phyloP scores from a whole-genome alignment of 768 basidiomycete species.

The Leucocoprinus leucothites region DNA sequence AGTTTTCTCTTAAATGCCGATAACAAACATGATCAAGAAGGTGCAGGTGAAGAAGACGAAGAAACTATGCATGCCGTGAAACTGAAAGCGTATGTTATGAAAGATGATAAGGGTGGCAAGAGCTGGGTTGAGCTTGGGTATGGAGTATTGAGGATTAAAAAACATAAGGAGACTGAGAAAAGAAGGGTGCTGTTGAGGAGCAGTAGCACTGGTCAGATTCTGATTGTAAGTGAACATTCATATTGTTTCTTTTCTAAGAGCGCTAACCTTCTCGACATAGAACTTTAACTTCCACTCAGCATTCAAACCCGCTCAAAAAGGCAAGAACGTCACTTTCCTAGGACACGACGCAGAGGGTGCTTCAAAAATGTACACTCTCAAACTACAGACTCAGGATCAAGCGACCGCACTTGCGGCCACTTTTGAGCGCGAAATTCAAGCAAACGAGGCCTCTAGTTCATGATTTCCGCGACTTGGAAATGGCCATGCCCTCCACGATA shows the following conservation, averaged over 20 bases:
- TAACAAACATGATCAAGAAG: conserved; percentile 61
- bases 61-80: conserved; percentile 57
- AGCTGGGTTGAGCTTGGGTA: conserved; percentile 69
- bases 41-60: conserved; percentile 81
- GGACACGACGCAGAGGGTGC: conserved; percentile 58
- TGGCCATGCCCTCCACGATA: too few species aligned
- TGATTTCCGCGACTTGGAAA: too few species aligned
- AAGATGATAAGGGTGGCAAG: conserved; percentile 35
- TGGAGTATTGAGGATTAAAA: conserved; percentile 73
- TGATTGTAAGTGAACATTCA: conserved; percentile 54
- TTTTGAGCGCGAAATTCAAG: conserved; percentile 59
- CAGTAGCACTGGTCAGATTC: conserved; percentile 70
- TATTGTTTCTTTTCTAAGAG: not conserved
- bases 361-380: conserved; percentile 61
- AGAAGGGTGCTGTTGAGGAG: conserved; percentile 70
- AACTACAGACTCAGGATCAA: conserved; percentile 55
- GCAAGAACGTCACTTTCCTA: conserved; percentile 59
- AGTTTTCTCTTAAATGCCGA: conserved; percentile 9
- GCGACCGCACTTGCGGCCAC: conserved; percentile 56
- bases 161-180: conserved; percentile 57
- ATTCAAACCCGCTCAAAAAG: conserved; percentile 49
- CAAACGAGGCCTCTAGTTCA: conserved; percentile 23
- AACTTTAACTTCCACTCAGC: conserved; percentile 69
- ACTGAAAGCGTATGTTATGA: conserved; percentile 61
- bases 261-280: conserved; percentile 32